Percentiles rank a stretch among this genome's conserved stretches.
Evolutionary conservation across 352 stramenopile species (phyloP).

Genomic region (Phytophthora melonis): DNA sequence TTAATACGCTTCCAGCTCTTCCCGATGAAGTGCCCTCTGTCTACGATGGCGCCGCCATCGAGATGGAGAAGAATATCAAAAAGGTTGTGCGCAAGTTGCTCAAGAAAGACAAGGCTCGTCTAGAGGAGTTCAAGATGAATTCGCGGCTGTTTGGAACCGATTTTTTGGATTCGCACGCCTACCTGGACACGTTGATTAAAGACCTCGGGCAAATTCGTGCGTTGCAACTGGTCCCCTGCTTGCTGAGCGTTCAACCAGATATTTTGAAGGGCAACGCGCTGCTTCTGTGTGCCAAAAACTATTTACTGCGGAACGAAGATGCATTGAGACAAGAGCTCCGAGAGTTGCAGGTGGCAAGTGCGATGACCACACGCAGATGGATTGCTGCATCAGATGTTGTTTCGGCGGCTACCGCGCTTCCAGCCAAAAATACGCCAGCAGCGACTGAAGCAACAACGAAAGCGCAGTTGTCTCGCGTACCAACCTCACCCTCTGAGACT

Average conservation of each 20-base stretch:
- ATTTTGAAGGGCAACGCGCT: conserved; percentile 64
- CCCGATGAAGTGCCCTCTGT: conserved; percentile 66
- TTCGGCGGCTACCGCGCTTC: neutral
- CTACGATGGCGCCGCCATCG: conserved; percentile 63
- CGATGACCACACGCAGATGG: neutral
- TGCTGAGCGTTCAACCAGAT: conserved; percentile 73
- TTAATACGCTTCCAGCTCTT: conserved; percentile 54
- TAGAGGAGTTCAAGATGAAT: conserved; percentile 89
- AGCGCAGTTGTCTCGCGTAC: neutral
- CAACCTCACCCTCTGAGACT: neutral
- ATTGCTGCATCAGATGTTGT: neutral
- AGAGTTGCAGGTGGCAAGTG: conserved; percentile 11
- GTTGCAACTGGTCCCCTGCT: conserved; percentile 71
- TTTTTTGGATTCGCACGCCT: conserved; percentile 80
- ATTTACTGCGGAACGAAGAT: conserved; percentile 53
- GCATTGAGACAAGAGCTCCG: conserved; percentile 49
- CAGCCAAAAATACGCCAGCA: too few relatives aligned
- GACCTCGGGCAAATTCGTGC: conserved; percentile 66
- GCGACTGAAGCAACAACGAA: neutral
- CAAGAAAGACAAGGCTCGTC: conserved; percentile 58
- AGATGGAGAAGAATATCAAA: conserved; percentile 81
- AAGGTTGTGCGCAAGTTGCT: conserved; percentile 77
- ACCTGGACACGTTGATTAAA: conserved; percentile 69
- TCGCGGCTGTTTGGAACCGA: conserved; percentile 79
- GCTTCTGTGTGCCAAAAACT: conserved; percentile 62